Evolutionary conservation across 2,329 filamentous ascomycete genomes (phyloP).

Genomic region (Iodosphaeria phyllophila): DNA sequence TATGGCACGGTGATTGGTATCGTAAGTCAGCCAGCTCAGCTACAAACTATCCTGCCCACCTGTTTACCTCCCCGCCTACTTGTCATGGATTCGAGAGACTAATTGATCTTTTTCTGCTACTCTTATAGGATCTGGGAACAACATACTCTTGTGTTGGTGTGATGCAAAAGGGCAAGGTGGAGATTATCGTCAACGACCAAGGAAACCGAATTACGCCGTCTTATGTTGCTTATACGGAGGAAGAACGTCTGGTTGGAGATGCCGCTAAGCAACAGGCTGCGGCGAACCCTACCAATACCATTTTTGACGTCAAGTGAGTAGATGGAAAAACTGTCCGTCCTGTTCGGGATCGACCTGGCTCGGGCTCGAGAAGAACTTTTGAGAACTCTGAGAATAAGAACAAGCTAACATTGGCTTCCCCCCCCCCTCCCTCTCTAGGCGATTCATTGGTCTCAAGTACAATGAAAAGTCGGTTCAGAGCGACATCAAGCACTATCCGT

Average conservation of each 20-base stretch:
- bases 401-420: constrained; percentile 12
- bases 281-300: constrained; percentile 55
- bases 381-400: not conserved
- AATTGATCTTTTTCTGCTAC: constrained; percentile 4
- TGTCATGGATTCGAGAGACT: constrained; percentile 1
- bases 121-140: constrained; percentile 56
- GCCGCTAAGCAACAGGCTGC: constrained; percentile 93
- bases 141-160: constrained; percentile 85
- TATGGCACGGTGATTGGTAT: constrained; percentile 90
- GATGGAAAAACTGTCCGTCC: constrained; percentile 6
- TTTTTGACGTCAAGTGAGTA: constrained; percentile 74
- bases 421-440: constrained; percentile 27
- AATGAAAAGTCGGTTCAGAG: constrained; percentile 71
- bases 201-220: constrained; percentile 92
- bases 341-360: constrained; percentile 1
- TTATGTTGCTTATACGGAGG: constrained; percentile 91
- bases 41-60: constrained; percentile 1
- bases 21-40: constrained; percentile 24
- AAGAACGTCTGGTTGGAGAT: constrained; percentile 92
- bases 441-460: constrained; percentile 72
- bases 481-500: constrained; percentile 97
- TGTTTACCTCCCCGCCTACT: not conserved
- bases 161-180: constrained; percentile 88
- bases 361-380: not conserved
- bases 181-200: constrained; percentile 92